Evolutionary conservation across 164 flowering plant species (phyloP), one percentile per base, ranked within the genome.

Genomic region (Piper longum): DNA sequence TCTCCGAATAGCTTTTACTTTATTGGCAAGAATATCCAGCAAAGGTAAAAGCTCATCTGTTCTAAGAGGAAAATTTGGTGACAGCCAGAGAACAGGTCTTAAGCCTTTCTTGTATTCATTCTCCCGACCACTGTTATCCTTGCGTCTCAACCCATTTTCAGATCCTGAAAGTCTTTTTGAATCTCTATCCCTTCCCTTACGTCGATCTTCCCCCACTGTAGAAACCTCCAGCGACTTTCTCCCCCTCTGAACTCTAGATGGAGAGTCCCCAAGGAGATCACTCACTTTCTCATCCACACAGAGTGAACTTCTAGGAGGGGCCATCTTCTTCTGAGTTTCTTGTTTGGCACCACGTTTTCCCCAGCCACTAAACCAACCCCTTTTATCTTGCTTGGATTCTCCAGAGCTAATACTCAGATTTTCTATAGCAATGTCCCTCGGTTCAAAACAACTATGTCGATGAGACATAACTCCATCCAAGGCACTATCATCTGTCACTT

Each of bases 1-100:
- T 36, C 99, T 87, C 59, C 99, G 88, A 65, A 93, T 78, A n/a
- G 99, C 97, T 78, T 93, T 93, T 48, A 93, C 97, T 78, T 93
- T 93, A 83, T 88, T 93, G 8, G 99, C 96, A 18, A 93, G 78
- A 71, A 93, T 93, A 69, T 93, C 99, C 68, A 93, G 96, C 83
- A 93, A 72, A 4, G 99, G 99, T 54, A 93, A 74, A 48, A 93
- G 86, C 67, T 93, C 99, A 69, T 93, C 96, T 16, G 91, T 90
- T 66, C 70, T 81, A 48, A 93, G 75, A 0, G 96, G 97, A 63
- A 93, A 93, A 70, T 80, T 73, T 5, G 92, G 87, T 43, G 99
- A 82, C 67, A 93, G 97, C 97, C 97, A 93, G n/a, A 93, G 86
- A 73, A 79, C 70, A 57, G 97, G 99, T 78, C 96, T 90, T 78